phyloP scores from a whole-genome alignment of 805 yeast species.

The Wickerhamiella cacticola region DNA sequence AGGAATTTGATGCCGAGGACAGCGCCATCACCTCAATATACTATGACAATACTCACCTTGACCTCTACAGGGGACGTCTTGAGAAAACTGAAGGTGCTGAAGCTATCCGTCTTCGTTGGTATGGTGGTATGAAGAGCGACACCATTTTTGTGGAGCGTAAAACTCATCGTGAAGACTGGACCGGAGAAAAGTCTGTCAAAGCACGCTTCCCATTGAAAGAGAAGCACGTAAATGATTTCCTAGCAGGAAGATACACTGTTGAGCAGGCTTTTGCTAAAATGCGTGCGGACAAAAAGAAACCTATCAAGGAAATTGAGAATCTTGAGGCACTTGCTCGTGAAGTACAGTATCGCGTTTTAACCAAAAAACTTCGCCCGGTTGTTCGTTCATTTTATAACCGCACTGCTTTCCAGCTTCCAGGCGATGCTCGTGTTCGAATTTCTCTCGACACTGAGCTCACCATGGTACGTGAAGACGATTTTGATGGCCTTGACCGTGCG shows the following conservation, averaged over 20 bases:
- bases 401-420: conserved; percentile 98
- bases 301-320: conserved; percentile 75
- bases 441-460: conserved; percentile 92
- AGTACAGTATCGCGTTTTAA: conserved; percentile 79
- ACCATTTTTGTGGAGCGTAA: conserved; percentile 92
- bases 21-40: conserved; percentile 94
- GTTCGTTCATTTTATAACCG: conserved; percentile 93
- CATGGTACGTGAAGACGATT: conserved; percentile 97
- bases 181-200: conserved; percentile 98
- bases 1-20: conserved; percentile 90
- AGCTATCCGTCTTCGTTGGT: conserved; percentile 97
- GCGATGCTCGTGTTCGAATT: conserved; percentile 97
- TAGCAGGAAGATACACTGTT: conserved; percentile 76
- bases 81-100: conserved; percentile 98
- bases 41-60: conserved; percentile 81
- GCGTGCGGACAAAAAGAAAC: conserved; percentile 85
- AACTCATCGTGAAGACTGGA: conserved; percentile 99
- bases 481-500: conserved; percentile 85
- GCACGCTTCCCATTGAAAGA: conserved; percentile 92
- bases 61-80: conserved; percentile 84
- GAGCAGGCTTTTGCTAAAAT: conserved; percentile 83
- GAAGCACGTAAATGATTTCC: conserved; percentile 72
- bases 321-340: conserved; percentile 87
- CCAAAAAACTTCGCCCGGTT: conserved; percentile 80
- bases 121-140: conserved; percentile 92